Percentiles rank a stretch among this genome's conserved stretches.
Conservation (phyloP, 768 basidiomycete genomes). For the Russula foetens region DNA sequence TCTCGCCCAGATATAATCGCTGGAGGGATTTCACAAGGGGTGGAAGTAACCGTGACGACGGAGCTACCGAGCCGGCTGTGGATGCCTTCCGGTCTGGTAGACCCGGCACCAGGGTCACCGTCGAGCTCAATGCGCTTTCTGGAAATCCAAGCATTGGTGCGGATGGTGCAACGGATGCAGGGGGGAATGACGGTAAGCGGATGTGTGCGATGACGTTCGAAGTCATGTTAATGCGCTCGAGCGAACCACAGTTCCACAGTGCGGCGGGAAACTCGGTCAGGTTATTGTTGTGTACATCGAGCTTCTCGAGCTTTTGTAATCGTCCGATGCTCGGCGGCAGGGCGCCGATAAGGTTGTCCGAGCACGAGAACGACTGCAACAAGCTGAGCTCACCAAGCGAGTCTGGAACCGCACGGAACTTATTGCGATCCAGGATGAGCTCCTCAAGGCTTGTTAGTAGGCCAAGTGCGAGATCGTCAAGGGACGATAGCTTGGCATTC, state of each 20-base stretch:
- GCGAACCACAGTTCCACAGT: slow-evolving; percentile 77
- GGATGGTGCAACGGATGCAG: slow-evolving; percentile 24
- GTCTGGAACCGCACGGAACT: slow-evolving; percentile 79
- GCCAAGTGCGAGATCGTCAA: slow-evolving; percentile 66
- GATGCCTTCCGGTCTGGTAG: slow-evolving; percentile 39
- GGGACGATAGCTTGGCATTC: slow-evolving; percentile 75
- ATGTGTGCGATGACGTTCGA: slow-evolving; percentile 77
- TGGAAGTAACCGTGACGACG: slow-evolving; percentile 34
- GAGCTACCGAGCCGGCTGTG: slow-evolving; percentile 24
- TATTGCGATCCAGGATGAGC: slow-evolving; percentile 80
- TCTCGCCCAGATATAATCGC: slow-evolving; percentile 84
- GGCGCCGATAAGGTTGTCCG: slow-evolving; percentile 79
- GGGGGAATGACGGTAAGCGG: slow-evolving; percentile 44
- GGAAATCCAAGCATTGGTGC: not conserved
- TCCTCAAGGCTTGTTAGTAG: slow-evolving; percentile 64
- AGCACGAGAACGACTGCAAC: slow-evolving; percentile 71
- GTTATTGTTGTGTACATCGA: slow-evolving; percentile 91
- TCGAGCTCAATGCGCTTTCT: slow-evolving; percentile 13
- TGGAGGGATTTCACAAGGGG: slow-evolving; percentile 67
- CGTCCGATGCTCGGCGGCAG: slow-evolving; percentile 72
- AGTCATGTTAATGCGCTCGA: slow-evolving; percentile 73
- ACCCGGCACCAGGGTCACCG: slow-evolving; percentile 1
- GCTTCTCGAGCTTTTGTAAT: slow-evolving; percentile 59
- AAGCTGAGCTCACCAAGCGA: slow-evolving; percentile 64
- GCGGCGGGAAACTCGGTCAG: slow-evolving; percentile 63